These are phyloP conservation scores for Rhamnella rubrinervis DNA, from an alignment of 331 rosid species.

Conservation along the genomic window DNA sequence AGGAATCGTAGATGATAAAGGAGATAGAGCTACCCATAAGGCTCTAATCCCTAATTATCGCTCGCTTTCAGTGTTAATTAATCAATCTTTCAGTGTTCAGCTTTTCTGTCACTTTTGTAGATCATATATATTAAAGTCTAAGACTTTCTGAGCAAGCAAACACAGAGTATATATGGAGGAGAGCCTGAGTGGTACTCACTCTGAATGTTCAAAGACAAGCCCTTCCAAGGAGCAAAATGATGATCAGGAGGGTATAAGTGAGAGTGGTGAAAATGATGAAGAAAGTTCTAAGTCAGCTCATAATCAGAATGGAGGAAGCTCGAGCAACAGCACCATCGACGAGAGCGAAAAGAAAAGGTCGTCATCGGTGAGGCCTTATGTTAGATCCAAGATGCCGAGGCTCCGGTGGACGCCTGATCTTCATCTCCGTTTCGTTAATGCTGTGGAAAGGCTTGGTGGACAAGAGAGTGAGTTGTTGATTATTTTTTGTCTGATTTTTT, in stretches of 20 bases:
- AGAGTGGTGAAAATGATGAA: conserved; percentile 42
- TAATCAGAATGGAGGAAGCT: conserved; percentile 61
- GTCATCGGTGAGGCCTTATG: conserved; percentile 69
- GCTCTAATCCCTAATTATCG: conserved; percentile 31
- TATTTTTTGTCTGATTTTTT: background rate
- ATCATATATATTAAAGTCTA: no score
- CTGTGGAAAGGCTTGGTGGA: conserved; percentile 93
- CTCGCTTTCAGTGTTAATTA: conserved; percentile 9
- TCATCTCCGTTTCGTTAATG: conserved; percentile 83
- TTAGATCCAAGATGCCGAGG: conserved; percentile 87
- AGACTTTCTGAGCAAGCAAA: background rate
- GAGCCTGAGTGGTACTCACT: conserved; percentile 25
- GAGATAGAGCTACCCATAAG: conserved; percentile 7
- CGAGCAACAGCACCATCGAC: conserved; percentile 88
- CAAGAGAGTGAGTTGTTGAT: conserved; percentile 67
- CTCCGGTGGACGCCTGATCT: conserved; percentile 95
- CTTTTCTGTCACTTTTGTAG: background rate
- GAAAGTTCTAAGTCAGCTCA: conserved; percentile 19
- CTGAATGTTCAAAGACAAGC: conserved; percentile 61
- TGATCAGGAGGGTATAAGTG: conserved; percentile 24
- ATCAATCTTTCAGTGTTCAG: background rate
- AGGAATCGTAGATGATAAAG: conserved; percentile 5
- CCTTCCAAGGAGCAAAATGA: conserved; percentile 28
- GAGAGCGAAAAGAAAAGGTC: conserved; percentile 55
- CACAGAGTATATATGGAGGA: conserved; percentile 28